Conservation (phyloP, 345 rosid species). For the Gossypium arboreum region DNA sequence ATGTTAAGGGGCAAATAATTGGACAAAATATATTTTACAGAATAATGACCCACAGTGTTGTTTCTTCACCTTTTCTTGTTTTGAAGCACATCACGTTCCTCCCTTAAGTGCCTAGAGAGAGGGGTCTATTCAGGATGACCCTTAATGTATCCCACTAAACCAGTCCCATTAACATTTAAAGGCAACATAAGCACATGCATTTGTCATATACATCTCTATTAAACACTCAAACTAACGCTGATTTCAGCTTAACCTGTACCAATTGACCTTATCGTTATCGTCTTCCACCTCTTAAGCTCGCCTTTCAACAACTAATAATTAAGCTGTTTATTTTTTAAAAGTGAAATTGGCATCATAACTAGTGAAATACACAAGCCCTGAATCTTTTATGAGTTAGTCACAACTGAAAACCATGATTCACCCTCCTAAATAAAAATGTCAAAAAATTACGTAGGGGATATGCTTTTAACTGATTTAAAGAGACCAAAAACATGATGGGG, state of each 20-base stretch:
- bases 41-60: neutral
- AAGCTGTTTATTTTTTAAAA: neutral
- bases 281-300: neutral
- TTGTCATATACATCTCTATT: constrained; percentile 15
- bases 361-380: neutral
- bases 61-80: neutral
- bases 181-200: constrained; percentile 44
- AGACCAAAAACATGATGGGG: constrained; percentile 15
- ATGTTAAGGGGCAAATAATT: too few relatives aligned
- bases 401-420: constrained; percentile 10
- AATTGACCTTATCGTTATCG: constrained; percentile 4
- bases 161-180: constrained; percentile 20
- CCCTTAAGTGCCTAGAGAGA: neutral
- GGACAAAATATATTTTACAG: constrained; percentile 12
- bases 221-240: constrained; percentile 4
- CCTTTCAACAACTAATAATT: neutral
- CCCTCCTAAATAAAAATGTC: constrained; percentile 8
- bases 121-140: constrained; percentile 30
- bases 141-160: constrained; percentile 31
- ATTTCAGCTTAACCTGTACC: neutral
- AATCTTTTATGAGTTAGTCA: constrained; percentile 16
- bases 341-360: constrained; percentile 1
- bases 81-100: constrained; percentile 41
- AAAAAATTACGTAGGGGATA: neutral
- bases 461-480: constrained; percentile 12